phyloP scores from a whole-genome alignment of 441 rosid species.

The Jatropha multifida region DNA sequence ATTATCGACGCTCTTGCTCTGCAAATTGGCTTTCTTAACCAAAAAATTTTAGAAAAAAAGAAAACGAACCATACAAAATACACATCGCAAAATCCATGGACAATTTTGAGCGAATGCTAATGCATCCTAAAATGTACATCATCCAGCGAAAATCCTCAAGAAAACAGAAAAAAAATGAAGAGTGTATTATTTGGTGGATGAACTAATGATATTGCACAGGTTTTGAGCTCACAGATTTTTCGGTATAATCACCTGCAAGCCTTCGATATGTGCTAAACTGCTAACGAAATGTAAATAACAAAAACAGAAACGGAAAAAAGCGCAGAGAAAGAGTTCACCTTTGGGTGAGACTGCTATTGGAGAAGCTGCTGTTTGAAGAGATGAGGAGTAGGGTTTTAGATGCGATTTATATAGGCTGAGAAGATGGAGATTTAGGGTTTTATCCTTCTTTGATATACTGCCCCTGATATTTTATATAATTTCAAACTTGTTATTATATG shows the following conservation, averaged over 20 bases:
- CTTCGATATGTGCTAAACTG: conserved; percentile 59
- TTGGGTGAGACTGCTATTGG: conserved; percentile 1
- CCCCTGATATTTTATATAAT: neutral
- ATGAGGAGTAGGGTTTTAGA: conserved; percentile 23
- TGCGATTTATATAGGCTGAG: conserved; percentile 1
- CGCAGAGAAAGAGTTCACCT: conserved; percentile 21
- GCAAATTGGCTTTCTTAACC: conserved; percentile 63
- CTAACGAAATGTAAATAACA: neutral
- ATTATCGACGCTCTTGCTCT: conserved; percentile 75
- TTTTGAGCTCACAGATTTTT: conserved; percentile 43
- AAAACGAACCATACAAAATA: neutral
- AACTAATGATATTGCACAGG: conserved; percentile 10
- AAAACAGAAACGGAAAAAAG: neutral
- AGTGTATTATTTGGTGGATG: conserved; percentile 9
- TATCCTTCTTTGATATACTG: neutral
- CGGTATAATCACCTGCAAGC: conserved; percentile 41
- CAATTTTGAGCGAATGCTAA: neutral
- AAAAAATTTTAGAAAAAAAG: neutral
- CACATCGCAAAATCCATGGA: neutral
- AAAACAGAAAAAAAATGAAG: neutral
- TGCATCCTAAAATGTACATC: conserved; percentile 3
- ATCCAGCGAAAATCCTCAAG: conserved; percentile 14
- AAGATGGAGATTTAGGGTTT: conserved; percentile 21
- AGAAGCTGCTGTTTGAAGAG: neutral
- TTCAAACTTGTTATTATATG: neutral